Evolutionary conservation across 129 eudicot species (phyloP), one percentile per base, ranked within the genome.

Genomic region (Sambucus nigra): DNA sequence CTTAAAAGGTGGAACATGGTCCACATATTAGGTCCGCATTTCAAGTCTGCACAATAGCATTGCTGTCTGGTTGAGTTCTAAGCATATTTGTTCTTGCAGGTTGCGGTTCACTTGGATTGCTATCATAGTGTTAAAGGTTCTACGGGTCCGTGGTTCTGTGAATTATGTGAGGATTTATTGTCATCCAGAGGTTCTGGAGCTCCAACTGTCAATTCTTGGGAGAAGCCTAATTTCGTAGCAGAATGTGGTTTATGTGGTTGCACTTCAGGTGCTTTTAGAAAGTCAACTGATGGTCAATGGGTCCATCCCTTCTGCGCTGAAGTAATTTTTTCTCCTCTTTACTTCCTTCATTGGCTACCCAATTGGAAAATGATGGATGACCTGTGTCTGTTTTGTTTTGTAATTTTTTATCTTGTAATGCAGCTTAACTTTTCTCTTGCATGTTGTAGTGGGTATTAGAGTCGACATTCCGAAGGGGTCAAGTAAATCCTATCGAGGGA

Each of bases 221-320:
- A 69, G 56, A 78, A 69, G 71, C 81, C 81, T 19, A 47, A 47
- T 47, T 57, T 65, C 59, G 63, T 71, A 41, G 79, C 76, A 3
- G 96, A 92, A 71, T 92, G 99, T 78, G 74, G 76, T 63, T 69
- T 92, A 54, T 92, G 99, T 70, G 92, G 99, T 65, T 76, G 80
- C 42, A 67, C 81, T 46, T 75, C 74, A n/a, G 95, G 99, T 55
- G 94, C 99, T 72, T 92, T 92, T 77, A 87, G 99, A 58, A 92
- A 86, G 78, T 79, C 99, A 16, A 70, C 68, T 26, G 74, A 72
- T 66, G 94, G 92, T 59, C 87, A 83, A 76, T 92, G 99, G 99
- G 66, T 92, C 19, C 99, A 92, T 63, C 94, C 96, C 67, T 82
- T 86, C 47, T 92, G 99, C 75, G 96, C 99, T 67, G 99, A 92